These are phyloP conservation scores for Auricularia heimuer DNA, from an alignment of 768 basidiomycete species.

Conservation along the genomic window DNA sequence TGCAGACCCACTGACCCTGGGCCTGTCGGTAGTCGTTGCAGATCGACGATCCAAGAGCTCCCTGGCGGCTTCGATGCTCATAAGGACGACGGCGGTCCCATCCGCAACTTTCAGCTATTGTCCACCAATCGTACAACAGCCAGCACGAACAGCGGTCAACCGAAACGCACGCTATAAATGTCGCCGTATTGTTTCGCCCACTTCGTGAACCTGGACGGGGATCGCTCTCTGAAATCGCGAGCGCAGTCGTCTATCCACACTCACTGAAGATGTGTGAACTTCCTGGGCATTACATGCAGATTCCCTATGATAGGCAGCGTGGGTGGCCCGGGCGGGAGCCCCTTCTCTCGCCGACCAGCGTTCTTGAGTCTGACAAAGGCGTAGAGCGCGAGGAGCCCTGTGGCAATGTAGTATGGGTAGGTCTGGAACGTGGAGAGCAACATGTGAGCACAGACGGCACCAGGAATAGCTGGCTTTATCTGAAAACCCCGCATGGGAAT, in stretches of 20 bases:
- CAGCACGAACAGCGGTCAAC: neutral
- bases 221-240: too few species aligned
- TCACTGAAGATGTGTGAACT: constrained; percentile 15
- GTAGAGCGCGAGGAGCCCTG: neutral
- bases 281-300: constrained; percentile 14
- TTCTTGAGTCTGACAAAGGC: neutral
- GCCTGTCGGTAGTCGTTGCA: constrained; percentile 17
- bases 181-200: constrained; percentile 21
- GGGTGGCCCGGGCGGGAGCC: constrained; percentile 14
- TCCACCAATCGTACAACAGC: constrained; percentile 1
- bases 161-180: constrained; percentile 15
- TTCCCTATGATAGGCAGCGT: constrained; percentile 19
- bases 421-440: too few species aligned
- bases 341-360: neutral
- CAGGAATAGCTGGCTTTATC: too few species aligned
- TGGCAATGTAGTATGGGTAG: neutral
- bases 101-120: constrained; percentile 17
- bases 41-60: constrained; percentile 22
- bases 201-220: constrained; percentile 17
- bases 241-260: neutral
- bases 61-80: constrained; percentile 14
- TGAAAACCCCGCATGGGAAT: too few species aligned
- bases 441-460: too few species aligned
- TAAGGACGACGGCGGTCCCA: constrained; percentile 17
- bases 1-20: constrained; percentile 1